Base-by-base conservation (phyloP, 2,329 filamentous ascomycete genomes). In the Beauveria caledonica region DNA sequence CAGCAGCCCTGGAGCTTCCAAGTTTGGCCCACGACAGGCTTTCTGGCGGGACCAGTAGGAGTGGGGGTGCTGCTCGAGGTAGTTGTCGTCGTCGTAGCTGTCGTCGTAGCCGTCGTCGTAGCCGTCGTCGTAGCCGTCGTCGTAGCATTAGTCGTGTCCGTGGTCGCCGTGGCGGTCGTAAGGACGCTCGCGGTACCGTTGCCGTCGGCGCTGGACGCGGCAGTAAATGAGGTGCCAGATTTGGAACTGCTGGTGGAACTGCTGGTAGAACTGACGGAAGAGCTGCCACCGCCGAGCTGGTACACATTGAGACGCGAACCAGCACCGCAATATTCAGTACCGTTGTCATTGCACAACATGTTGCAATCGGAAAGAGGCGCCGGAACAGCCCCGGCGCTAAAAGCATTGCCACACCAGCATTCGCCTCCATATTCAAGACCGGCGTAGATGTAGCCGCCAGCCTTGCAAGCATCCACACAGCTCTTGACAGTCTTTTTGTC, bases 381-480 rank as follows among this genome's bases (percentile, higher is more conserved):
- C 11, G 68, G 60, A 1, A 70, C 60, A 0, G 74, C 65, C 1
- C 70, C 73, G 13, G 60, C 58, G 0, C 50, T 39, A 3, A 75
- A 67, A 0, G 29, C 19, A 58, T 73, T 71, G 1, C 70, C 74
- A 7, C 74, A 76, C 64, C 71, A 76, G 17, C 74, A 76, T 69
- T 76, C 74, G 45, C 72, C 72, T 1, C 73, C 73, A n/a, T 75
- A 76, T 50, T 76, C 72, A 0, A 75, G 44, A 19, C 74, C 74
- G 3, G 72, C 73, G 9, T 71, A 72, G 0, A 61, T 51, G 27
- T 72, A 74, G 3, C 44, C 62, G 0, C 54, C 52, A 1, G 53
- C 62, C n/a, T 67, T 68, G 54, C 74, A 76, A 13, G 68, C 71
- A 1, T 64, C 63, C 0, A 75, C 64, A 50, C 74, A 77, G 1